Evolutionary conservation across 331 rosid species (phyloP), one percentile per base, ranked within the genome.

Genomic region (Telfairia occidentalis): DNA sequence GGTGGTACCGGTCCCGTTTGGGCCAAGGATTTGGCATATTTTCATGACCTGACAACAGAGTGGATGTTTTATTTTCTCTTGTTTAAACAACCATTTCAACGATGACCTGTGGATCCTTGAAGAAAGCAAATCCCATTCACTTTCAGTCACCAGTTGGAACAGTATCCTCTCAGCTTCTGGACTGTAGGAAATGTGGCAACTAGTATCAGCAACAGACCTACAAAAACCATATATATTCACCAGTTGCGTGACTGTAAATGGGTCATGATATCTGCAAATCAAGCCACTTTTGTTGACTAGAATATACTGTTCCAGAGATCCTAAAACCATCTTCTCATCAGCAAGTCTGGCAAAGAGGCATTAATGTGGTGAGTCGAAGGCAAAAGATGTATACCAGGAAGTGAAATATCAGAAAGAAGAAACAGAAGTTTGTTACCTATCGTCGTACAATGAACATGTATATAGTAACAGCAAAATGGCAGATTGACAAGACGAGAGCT

Each of bases 41-140:
- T 85, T 84, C 86, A 87, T 81, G 76, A 91, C 85, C 84, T 94
- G 97, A 80, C 60, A 70, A 77, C 86, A 80, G 78, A 89, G 78
- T 35, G 87, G 81, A 42, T 86, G 75, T 48, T 76, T 79, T 64
- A 91, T 81, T 74, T 59, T 86, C 78, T 89, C 96, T 85, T 94
- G 96, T 82, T 89, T 96, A 78, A 94, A 94, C 86, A 94, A 76
- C 98, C 98, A 91, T 78, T 87, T 87, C 82, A 94, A 81, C 13
- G 98, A 82, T 73, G 86, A 78, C 18, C 80, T 76, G 83, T 89
- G 96, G 82, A 91, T 84, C 81, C 87, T 82, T 74, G 92, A 80
- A 59, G 89, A 82, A 82, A 85, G 85, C 78, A 91, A 79, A 81
- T 89, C 85, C 96, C 97, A 94, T 82, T 81, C 86, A 64, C 71